Evolutionary conservation across 2,329 filamentous ascomycete genomes (phyloP).

Genomic region (Penicillium psychrosexuale): DNA sequence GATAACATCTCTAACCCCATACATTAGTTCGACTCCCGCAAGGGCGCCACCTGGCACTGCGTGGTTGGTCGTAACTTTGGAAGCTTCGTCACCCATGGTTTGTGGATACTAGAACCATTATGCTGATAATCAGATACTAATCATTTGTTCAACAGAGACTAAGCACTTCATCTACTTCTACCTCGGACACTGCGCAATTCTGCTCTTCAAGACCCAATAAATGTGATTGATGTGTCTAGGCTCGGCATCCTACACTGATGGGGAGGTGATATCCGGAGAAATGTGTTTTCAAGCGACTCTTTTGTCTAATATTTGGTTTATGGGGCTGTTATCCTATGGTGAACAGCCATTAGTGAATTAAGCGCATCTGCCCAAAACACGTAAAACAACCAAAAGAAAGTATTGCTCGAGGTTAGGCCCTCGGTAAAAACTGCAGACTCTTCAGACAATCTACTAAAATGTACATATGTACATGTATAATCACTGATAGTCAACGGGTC

Average conservation of each 20-base stretch:
- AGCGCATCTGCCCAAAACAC: not conserved
- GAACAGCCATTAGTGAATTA: conserved; percentile 4
- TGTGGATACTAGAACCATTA: not conserved
- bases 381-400: not conserved
- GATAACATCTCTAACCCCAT: conserved; percentile 16
- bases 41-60: conserved; percentile 98
- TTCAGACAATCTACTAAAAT: not conserved
- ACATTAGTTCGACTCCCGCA: conserved; percentile 85
- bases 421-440: not conserved
- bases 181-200: conserved; percentile 94
- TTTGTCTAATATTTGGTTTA: conserved; percentile 6
- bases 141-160: conserved; percentile 63
- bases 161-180: conserved; percentile 99
- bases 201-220: conserved; percentile 97
- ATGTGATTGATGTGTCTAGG: not conserved
- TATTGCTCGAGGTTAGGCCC: not conserved
- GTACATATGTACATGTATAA: not conserved
- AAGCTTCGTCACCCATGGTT: conserved; percentile 97
- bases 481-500: not conserved
- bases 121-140: conserved; percentile 9
- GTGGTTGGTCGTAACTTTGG: conserved; percentile 98
- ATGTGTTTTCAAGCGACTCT: conserved; percentile 9
- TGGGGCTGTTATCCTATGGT: not conserved
- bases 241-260: not conserved
- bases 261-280: not conserved